Conservation (phyloP, 2,329 filamentous ascomycete species). For the Aspergillus novofumigatus region DNA sequence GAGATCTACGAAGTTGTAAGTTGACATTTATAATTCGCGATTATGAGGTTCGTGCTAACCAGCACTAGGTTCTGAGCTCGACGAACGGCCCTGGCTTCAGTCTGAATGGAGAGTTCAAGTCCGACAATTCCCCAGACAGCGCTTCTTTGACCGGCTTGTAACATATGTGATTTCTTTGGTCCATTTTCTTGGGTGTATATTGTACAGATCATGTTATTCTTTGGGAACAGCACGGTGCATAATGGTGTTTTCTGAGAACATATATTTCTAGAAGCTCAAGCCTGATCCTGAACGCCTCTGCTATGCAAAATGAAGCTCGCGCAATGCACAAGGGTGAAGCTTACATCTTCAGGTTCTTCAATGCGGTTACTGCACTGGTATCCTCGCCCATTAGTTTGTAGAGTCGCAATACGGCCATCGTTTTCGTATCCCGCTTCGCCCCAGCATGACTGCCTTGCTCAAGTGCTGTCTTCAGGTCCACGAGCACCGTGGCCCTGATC, state of each 20-base stretch:
- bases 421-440: conserved; percentile 33
- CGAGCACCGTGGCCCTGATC: conserved; percentile 58
- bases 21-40: conserved; percentile 10
- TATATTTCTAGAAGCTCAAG: conserved; percentile 13
- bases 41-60: conserved; percentile 40
- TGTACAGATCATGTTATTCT: conserved; percentile 40
- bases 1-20: conserved; percentile 67
- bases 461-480: conserved; percentile 62
- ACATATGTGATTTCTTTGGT: conserved; percentile 40
- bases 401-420: conserved; percentile 55
- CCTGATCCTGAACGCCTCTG: conserved; percentile 40
- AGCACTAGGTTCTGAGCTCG: conserved; percentile 70
- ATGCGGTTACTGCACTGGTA: conserved; percentile 54
- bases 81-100: conserved; percentile 84
- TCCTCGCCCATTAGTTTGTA: conserved; percentile 61
- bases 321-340: neutral
- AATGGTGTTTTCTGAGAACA: conserved; percentile 34
- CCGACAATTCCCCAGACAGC: conserved; percentile 55
- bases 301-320: conserved; percentile 30
- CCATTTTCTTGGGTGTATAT: conserved; percentile 23
- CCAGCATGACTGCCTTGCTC: conserved; percentile 50
- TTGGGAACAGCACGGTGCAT: conserved; percentile 40
- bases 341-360: conserved; percentile 45
- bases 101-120: conserved; percentile 72
- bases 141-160: conserved; percentile 43